Conservation (phyloP, 2,329 filamentous ascomycete genomes). For the Arthrobotrys megalospora region DNA sequence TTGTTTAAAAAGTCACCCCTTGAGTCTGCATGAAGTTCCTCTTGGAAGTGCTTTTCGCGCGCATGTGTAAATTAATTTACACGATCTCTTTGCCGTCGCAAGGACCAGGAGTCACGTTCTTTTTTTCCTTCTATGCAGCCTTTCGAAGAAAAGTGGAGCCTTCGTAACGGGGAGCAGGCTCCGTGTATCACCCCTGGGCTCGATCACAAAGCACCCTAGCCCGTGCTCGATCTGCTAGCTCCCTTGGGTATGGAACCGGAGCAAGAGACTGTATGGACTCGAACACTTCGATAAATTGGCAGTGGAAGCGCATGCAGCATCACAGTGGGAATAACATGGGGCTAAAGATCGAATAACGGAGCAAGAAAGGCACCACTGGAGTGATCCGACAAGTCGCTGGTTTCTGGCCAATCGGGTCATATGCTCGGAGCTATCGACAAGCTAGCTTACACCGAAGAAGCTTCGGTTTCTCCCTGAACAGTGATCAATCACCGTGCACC, state of each 20-base stretch:
- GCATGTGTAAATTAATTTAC: conserved; percentile 57
- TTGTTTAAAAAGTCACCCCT: conserved; percentile 34
- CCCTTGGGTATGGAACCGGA: conserved; percentile 44
- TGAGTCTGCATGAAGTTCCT: conserved; percentile 55
- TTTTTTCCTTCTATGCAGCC: conserved; percentile 32
- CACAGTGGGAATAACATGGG: conserved; percentile 37
- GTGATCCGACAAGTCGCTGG: conserved; percentile 27
- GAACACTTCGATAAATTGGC: conserved; percentile 51
- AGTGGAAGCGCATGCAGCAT: conserved; percentile 60
- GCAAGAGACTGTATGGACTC: conserved; percentile 36
- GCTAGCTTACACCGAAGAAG: conserved; percentile 16
- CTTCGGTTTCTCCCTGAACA: conserved; percentile 14
- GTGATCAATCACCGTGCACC: not conserved
- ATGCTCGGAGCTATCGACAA: conserved; percentile 37
- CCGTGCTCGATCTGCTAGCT: conserved; percentile 41
- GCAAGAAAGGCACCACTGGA: conserved; percentile 13
- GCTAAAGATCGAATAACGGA: conserved; percentile 26
- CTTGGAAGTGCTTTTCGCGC: conserved; percentile 7
- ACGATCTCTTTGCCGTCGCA: conserved; percentile 31
- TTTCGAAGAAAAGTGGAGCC: conserved; percentile 35
- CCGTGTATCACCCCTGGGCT: conserved; percentile 27
- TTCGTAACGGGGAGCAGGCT: conserved; percentile 20
- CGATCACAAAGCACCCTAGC: conserved; percentile 27
- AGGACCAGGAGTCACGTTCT: conserved; percentile 31
- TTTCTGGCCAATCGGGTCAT: conserved; percentile 58